Percentiles rank a stretch among this genome's conserved stretches.
phyloP scores from a whole-genome alignment of 176 grass and related monocot species.

The Aegilops umbellulata region DNA sequence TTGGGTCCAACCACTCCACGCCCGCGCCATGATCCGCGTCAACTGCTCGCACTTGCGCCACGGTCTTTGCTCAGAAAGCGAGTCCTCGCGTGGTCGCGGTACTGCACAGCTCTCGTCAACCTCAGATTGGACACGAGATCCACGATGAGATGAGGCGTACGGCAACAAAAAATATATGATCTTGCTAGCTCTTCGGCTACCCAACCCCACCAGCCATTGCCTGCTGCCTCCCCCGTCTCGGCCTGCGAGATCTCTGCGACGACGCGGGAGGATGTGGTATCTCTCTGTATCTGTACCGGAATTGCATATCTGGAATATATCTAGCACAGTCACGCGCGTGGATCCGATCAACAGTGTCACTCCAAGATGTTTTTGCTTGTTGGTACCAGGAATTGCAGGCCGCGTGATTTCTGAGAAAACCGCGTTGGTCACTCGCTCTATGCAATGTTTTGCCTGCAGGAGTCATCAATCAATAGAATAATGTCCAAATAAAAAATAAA shows the following conservation, averaged over 20 bases:
- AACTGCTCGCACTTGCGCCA: neutral
- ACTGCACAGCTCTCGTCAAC: neutral
- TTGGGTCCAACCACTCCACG: constrained; percentile 11
- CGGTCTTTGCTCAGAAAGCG: neutral
- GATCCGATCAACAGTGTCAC: neutral
- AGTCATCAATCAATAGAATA: too few relatives aligned
- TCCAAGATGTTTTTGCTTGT: neutral
- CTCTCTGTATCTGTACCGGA: neutral
- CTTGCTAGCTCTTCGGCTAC: neutral
- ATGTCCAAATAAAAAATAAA: too few relatives aligned
- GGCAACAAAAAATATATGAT: neutral
- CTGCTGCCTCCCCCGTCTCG: neutral
- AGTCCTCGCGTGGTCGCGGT: neutral
- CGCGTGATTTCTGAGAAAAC: neutral
- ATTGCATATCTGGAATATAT: too few relatives aligned
- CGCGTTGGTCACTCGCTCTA: too few relatives aligned
- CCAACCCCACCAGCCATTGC: neutral
- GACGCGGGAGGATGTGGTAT: neutral
- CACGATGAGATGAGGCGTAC: neutral
- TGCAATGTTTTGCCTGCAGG: too few relatives aligned
- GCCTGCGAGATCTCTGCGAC: neutral
- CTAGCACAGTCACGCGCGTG: neutral
- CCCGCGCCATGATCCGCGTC: neutral
- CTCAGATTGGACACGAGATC: constrained; percentile 1
- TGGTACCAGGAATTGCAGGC: neutral